These are phyloP conservation scores for Leccinum obscurum DNA, from an alignment of 768 basidiomycete genomes.

Conservation along the genomic window DNA sequence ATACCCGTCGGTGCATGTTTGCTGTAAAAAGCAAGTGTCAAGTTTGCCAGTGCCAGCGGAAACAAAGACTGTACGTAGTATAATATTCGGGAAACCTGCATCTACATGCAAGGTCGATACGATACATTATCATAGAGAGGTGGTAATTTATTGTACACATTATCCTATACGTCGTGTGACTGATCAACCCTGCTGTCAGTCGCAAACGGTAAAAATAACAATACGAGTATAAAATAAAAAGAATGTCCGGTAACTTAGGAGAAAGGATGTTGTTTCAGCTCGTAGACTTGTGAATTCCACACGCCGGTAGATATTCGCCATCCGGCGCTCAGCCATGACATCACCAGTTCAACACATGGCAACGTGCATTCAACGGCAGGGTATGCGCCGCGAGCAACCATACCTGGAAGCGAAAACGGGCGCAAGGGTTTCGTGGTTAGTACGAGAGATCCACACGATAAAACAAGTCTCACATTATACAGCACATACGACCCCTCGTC, in stretches of 20 bases:
- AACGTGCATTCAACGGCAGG: slow-evolving; percentile 10
- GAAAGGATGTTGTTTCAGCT: background rate
- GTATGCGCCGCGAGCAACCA: slow-evolving; percentile 11
- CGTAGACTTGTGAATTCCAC: background rate
- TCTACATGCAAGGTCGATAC: background rate
- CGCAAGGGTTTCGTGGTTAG: background rate
- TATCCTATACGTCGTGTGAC: background rate
- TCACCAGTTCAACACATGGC: slow-evolving; percentile 9
- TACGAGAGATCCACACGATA: background rate
- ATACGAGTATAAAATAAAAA: background rate
- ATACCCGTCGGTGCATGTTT: background rate
- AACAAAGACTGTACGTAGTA: background rate
- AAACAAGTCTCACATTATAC: slow-evolving; percentile 15
- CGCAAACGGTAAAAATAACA: background rate
- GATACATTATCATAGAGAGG: background rate
- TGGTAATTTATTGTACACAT: background rate
- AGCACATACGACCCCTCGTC: slow-evolving; percentile 14
- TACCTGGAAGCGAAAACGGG: slow-evolving; percentile 1
- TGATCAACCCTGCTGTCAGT: background rate
- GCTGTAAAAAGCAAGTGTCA: background rate
- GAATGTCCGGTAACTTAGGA: background rate
- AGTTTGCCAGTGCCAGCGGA: background rate
- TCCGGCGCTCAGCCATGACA: background rate
- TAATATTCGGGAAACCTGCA: background rate
- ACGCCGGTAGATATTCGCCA: background rate